Base-by-base conservation (phyloP, 2,329 filamentous ascomycete genomes). In the Sporothrix sp. region DNA sequence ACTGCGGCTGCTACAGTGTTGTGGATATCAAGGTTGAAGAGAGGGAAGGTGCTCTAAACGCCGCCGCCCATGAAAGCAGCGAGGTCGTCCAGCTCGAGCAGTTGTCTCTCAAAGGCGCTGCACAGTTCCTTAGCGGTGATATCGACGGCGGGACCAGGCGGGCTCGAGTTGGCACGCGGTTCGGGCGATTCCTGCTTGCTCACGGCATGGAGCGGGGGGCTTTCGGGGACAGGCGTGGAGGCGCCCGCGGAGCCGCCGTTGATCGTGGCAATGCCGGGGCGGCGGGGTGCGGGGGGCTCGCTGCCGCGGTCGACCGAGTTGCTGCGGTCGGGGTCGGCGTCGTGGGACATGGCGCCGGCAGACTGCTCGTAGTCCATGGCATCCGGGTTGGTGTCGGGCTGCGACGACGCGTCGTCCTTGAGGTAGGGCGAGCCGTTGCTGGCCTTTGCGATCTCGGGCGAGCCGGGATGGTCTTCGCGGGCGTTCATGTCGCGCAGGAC, bases 21-120 rank as follows among this genome's bases (percentile, higher is more conserved):
- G n/a, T n/a, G n/a, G n/a, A 13, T 7, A 16, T 13, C 1, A 28
- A 16, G n/a, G 39, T 13, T 6, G 30, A 10, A 7, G 37, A 49
- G 7, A 14, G 36, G 21, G n/a, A 50, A 28, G 25, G 7, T 28
- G 44, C 38, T 59, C 65, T 61, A 81, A 55, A 81, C 77, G 53
- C 77, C 77, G 18, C 77, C 77, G 18, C 77, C 77, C 77, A 81
- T 81, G 49, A 81, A 80, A 3, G 77, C 77, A 28, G 77, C 77
- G 10, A 81, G 70, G 58, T 81, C 77, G 54, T 81, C 77, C 7
- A 81, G 66, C 60, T 81, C 77, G 10, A 81, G 66, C 1, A 81
- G 68, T 62, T 81, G 77, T 28, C 75, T 68, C 65, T 81, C 78
- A 58, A 81, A 81, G 0, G 77, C 77, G 13, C 67, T 65, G 58